A percentile compares a stretch with the other conserved stretches of the same genome.
Conservation (phyloP, 208 protist species). For the Porcisia deanei region DNA sequence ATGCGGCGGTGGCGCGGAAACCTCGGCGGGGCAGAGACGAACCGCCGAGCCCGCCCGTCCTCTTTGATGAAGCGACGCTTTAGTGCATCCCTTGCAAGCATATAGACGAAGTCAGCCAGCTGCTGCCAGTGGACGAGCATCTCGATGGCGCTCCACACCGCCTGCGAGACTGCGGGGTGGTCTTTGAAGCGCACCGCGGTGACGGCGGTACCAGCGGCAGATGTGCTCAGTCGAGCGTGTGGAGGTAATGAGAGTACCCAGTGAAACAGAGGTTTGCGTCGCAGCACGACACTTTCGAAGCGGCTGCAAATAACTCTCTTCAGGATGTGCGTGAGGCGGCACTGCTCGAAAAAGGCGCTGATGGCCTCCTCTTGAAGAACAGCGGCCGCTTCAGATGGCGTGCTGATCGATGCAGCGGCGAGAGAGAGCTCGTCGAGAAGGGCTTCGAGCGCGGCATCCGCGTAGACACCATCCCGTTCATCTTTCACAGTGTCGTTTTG, state of each 20-base stretch:
- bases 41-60: background rate
- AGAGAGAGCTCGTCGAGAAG: conserved; percentile 42
- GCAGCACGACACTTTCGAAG: conserved; percentile 1
- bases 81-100: background rate
- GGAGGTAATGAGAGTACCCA: conserved; percentile 20
- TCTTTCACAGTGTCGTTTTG: background rate
- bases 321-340: conserved; percentile 14
- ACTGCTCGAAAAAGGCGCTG: conserved; percentile 11
- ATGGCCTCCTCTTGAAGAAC: conserved; percentile 29
- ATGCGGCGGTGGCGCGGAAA: conserved; percentile 18
- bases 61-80: too few relatives aligned
- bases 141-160: conserved; percentile 3
- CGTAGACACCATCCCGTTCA: conserved; percentile 14
- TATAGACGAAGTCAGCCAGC: background rate
- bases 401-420: conserved; percentile 12
- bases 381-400: background rate
- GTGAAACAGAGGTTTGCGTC: conserved; percentile 13
- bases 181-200: background rate
- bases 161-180: background rate
- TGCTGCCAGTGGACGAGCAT: conserved; percentile 27
- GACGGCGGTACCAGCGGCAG: background rate
- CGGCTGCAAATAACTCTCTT: background rate
- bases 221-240: background rate
- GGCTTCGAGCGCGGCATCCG: conserved; percentile 31
- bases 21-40: conserved; percentile 7